Conservation (phyloP, 2,329 filamentous ascomycete species). For the Dactylella cylindrospora region DNA sequence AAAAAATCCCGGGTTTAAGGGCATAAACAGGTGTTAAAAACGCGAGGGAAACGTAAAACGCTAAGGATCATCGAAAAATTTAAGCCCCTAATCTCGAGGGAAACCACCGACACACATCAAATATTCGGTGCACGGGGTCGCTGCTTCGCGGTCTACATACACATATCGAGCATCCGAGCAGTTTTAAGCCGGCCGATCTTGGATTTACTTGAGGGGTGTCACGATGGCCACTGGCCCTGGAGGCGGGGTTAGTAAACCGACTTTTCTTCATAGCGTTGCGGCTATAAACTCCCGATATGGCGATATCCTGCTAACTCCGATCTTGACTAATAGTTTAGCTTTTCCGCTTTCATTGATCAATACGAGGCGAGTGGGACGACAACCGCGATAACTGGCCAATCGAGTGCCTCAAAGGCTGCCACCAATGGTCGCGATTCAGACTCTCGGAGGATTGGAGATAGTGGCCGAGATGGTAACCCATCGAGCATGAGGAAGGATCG, state of each 20-base stretch:
- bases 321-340: conserved; percentile 26
- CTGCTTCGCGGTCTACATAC: too few relatives aligned
- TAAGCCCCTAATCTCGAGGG: not conserved
- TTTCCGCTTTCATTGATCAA: conserved; percentile 28
- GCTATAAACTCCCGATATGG: not conserved
- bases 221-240: conserved; percentile 43
- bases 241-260: conserved; percentile 42
- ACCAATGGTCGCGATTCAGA: conserved; percentile 32
- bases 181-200: conserved; percentile 37
- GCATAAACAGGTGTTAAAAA: too few relatives aligned
- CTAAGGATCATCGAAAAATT: not conserved
- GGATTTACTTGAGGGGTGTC: conserved; percentile 27
- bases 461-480: conserved; percentile 17
- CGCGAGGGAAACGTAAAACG: too few relatives aligned
- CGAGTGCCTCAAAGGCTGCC: conserved; percentile 9
- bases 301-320: conserved; percentile 6
- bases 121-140: too few relatives aligned
- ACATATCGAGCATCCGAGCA: conserved; percentile 1
- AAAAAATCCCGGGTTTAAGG: too few relatives aligned
- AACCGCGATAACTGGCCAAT: too few relatives aligned
- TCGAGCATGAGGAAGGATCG: conserved; percentile 28
- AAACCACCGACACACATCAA: too few relatives aligned
- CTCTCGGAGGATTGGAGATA: conserved; percentile 27
- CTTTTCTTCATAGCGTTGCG: not conserved
- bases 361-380: conserved; percentile 11